phyloP scores from a whole-genome alignment of 2,329 filamentous ascomycete species.

The Talaromyces sp. region DNA sequence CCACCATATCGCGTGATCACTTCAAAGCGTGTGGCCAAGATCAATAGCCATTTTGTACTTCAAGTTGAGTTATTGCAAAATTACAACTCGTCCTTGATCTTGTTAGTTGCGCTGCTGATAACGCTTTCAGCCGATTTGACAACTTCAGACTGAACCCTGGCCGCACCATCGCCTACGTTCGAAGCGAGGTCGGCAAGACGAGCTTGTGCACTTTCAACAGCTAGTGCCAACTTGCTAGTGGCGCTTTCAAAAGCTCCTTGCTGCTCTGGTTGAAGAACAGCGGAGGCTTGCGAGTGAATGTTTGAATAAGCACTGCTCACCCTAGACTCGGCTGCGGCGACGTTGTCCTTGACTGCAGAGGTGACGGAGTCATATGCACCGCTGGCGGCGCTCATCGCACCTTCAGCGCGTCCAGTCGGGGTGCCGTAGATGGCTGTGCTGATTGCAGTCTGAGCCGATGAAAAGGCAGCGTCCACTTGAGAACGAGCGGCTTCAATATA shows the following conservation, averaged over 20 bases:
- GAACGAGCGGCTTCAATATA: constrained; percentile 43
- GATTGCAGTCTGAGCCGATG: constrained; percentile 55
- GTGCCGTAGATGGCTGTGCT: constrained; percentile 58
- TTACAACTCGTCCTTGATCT: constrained; percentile 54
- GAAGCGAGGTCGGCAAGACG: constrained; percentile 33
- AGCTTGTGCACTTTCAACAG: constrained; percentile 23
- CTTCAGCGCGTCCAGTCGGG: constrained; percentile 47
- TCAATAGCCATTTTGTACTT: background rate
- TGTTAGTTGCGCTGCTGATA: constrained; percentile 43
- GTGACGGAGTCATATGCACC: constrained; percentile 46
- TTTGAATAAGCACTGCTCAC: background rate
- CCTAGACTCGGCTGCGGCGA: constrained; percentile 9
- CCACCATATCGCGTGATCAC: constrained; percentile 6
- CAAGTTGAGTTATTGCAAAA: background rate
- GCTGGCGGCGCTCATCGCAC: constrained; percentile 43
- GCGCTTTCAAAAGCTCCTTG: constrained; percentile 33
- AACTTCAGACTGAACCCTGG: constrained; percentile 36
- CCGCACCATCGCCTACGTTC: constrained; percentile 32
- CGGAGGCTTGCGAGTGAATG: constrained; percentile 1
- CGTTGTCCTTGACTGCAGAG: constrained; percentile 41
- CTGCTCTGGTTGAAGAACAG: constrained; percentile 5
- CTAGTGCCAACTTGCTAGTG: constrained; percentile 6
- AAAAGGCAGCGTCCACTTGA: constrained; percentile 43
- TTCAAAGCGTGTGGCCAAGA: constrained; percentile 14
- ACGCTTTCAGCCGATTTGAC: constrained; percentile 49